Percentiles rank a stretch among this genome's conserved stretches.
Conservation (phyloP, 73 alveolate genomes). For the Paramecium octaurelia region DNA sequence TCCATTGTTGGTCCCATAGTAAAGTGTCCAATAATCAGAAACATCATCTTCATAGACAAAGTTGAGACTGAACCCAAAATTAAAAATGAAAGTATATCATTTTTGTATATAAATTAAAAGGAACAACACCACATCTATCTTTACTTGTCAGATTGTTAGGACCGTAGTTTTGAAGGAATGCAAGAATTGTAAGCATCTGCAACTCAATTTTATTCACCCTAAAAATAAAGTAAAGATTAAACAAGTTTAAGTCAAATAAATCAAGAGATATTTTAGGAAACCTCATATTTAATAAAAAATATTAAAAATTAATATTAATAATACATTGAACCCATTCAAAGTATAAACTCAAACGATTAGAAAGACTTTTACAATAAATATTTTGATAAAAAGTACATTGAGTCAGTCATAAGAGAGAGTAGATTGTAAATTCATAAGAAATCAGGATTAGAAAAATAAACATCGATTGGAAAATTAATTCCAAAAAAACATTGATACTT, state of each 20-base stretch:
- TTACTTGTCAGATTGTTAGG: background rate
- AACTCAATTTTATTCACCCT: conserved; percentile 26
- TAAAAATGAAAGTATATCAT: conserved; percentile 13
- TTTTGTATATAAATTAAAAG: background rate
- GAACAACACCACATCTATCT: conserved; percentile 22
- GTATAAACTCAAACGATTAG: background rate
- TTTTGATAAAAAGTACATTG: background rate
- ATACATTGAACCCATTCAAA: background rate
- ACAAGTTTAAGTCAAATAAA: background rate
- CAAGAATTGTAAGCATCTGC: background rate
- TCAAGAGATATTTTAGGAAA: conserved; percentile 10
- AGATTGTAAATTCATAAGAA: background rate
- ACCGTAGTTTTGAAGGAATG: background rate
- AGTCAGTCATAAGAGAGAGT: background rate
- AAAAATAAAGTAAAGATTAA: background rate
- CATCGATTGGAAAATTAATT: background rate
- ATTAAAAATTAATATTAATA: background rate
- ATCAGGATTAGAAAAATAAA: conserved; percentile 8
- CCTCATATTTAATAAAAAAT: background rate
- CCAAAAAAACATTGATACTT: background rate
- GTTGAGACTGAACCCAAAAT: conserved; percentile 15
- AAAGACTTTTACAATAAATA: background rate
- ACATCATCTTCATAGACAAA: background rate
- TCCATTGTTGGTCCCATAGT: background rate
- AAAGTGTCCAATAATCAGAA: background rate